Percentiles rank a stretch among this genome's conserved stretches.
Conservation (phyloP, 164 flowering plant species). For the Kingdonia uniflora region DNA sequence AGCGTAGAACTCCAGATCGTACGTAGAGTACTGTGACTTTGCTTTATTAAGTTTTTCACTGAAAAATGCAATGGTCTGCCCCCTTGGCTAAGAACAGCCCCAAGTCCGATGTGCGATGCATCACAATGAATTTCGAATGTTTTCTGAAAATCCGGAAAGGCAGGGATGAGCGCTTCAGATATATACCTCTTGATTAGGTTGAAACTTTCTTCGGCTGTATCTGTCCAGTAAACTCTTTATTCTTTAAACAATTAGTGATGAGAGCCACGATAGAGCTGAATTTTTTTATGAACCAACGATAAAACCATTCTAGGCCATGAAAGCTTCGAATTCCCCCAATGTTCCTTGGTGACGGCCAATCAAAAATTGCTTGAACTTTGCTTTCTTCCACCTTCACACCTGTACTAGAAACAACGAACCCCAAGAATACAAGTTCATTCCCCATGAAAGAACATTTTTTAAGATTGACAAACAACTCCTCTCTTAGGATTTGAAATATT, state of each 20-base stretch:
- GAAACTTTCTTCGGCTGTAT: not conserved
- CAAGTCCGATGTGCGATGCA: not conserved
- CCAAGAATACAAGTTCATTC: not conserved
- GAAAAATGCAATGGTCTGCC: not conserved
- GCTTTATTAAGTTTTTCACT: not conserved
- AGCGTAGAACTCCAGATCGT: slow-evolving; percentile 6
- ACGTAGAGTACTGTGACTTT: not conserved
- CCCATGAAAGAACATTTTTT: not conserved
- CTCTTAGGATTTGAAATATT: not conserved
- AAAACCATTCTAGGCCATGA: not conserved
- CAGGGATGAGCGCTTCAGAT: not conserved
- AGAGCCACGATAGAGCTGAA: not conserved
- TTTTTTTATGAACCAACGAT: not conserved
- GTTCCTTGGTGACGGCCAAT: not conserved
- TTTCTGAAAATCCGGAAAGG: not conserved
- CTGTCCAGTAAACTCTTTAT: not conserved
- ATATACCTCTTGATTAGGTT: not conserved
- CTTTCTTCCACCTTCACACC: not conserved
- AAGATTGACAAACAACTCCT: not conserved
- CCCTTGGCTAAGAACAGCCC: not conserved
- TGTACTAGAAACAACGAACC: not conserved
- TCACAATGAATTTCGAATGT: not conserved
- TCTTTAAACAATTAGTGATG: not conserved
- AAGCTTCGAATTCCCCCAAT: not conserved
- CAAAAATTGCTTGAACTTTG: not conserved